A percentile compares a stretch with the other conserved stretches of the same genome.
Conservation (phyloP, 2,329 filamentous ascomycete species). For the Laburnicola sp. region DNA sequence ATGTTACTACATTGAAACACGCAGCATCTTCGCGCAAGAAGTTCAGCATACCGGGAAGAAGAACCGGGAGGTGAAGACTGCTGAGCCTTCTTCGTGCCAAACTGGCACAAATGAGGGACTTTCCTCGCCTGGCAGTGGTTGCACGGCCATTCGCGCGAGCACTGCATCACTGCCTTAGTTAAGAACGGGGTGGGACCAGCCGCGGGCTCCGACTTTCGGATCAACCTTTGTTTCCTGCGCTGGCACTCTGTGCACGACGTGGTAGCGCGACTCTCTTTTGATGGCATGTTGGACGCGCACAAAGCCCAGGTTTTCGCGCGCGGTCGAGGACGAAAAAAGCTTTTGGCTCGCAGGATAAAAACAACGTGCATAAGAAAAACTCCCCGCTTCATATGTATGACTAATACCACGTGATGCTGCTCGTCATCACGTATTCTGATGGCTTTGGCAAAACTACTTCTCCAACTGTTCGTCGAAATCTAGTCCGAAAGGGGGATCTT, state of each 20-base stretch:
- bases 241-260: slow-evolving; percentile 54
- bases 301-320: too few relatives aligned
- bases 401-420: too few relatives aligned
- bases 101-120: slow-evolving; percentile 55
- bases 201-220: slow-evolving; percentile 11
- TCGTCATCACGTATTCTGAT: too few relatives aligned
- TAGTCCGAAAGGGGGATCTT: too few relatives aligned
- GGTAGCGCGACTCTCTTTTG: slow-evolving; percentile 29
- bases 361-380: too few relatives aligned
- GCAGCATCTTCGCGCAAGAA: background rate
- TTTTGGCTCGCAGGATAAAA: too few relatives aligned
- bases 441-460: too few relatives aligned
- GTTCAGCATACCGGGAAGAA: slow-evolving; percentile 21
- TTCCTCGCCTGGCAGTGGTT: slow-evolving; percentile 55
- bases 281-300: background rate
- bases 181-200: background rate
- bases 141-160: slow-evolving; percentile 56
- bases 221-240: slow-evolving; percentile 54
- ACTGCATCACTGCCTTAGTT: slow-evolving; percentile 41
- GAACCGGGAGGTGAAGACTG: slow-evolving; percentile 25
- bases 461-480: too few relatives aligned
- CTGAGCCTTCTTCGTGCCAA: slow-evolving; percentile 42
- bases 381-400: too few relatives aligned
- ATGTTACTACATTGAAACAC: slow-evolving; percentile 8
- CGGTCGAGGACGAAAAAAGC: background rate